These are phyloP conservation scores for Exsudoporus frostii DNA, from an alignment of 768 basidiomycete genomes.

Conservation along the genomic window DNA sequence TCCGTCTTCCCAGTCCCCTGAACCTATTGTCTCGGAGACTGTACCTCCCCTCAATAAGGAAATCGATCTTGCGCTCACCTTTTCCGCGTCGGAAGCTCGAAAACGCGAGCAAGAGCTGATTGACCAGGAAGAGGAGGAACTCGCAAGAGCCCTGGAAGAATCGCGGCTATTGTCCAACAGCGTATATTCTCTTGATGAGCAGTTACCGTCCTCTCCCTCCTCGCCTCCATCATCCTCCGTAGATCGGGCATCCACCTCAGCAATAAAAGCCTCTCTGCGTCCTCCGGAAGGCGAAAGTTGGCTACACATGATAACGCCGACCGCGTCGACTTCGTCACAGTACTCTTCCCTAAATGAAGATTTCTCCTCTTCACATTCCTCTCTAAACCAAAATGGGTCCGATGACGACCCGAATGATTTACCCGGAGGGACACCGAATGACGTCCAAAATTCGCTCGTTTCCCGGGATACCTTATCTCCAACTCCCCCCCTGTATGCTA, in stretches of 20 bases:
- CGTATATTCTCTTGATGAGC: constrained; percentile 10
- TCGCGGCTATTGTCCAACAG: constrained; percentile 35
- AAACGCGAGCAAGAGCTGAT: constrained; percentile 24
- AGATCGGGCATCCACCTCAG: constrained; percentile 18
- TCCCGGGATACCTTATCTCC: constrained; percentile 8
- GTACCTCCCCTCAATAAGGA: constrained; percentile 40
- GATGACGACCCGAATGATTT: constrained; percentile 5
- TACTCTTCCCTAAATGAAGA: constrained; percentile 22
- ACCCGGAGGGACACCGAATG: constrained; percentile 1
- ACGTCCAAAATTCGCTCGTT: background rate
- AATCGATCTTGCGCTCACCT: constrained; percentile 45
- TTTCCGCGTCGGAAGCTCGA: constrained; percentile 39
- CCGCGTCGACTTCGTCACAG: constrained; percentile 21
- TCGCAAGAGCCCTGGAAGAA: constrained; percentile 59
- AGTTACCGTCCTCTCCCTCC: constrained; percentile 1
- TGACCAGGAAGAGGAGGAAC: constrained; percentile 58
- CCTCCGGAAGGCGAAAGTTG: constrained; percentile 31
- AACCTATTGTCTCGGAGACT: constrained; percentile 2
- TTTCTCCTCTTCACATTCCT: constrained; percentile 23
- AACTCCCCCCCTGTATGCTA: constrained; percentile 26
- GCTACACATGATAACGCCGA: constrained; percentile 30
- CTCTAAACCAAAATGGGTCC: constrained; percentile 15
- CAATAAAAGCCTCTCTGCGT: constrained; percentile 11
- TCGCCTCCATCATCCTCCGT: constrained; percentile 6
- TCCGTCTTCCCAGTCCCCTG: constrained; percentile 5